Percentiles rank a stretch among this genome's conserved stretches.
Conservation (phyloP, 2,329 filamentous ascomycete genomes). For the Hypoxylon sp. region DNA sequence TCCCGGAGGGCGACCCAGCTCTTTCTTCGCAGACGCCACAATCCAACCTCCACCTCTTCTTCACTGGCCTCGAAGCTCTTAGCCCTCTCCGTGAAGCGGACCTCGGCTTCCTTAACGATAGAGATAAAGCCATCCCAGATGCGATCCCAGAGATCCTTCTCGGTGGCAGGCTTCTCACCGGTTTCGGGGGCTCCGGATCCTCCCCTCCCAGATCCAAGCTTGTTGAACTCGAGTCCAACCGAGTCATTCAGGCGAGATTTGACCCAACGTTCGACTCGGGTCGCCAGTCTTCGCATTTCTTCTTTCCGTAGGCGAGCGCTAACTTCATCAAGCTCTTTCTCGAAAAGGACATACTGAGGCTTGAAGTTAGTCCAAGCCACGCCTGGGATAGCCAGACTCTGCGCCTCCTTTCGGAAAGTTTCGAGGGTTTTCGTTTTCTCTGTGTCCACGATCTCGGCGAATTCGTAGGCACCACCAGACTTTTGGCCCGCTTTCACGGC, state of each 20-base stretch:
- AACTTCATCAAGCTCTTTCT: conserved; percentile 92
- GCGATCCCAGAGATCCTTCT: conserved; percentile 95
- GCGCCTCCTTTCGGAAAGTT: conserved; percentile 82
- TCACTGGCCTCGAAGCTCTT: conserved; percentile 93
- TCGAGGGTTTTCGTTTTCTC: conserved; percentile 84
- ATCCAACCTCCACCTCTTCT: conserved; percentile 90
- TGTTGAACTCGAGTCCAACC: conserved; percentile 95
- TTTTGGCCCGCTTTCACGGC: conserved; percentile 95
- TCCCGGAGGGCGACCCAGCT: conserved; percentile 92
- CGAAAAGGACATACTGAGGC: conserved; percentile 83
- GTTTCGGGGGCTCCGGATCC: conserved; percentile 85
- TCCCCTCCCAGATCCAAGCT: conserved; percentile 88
- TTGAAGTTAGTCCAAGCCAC: conserved; percentile 90
- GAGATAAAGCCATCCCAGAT: conserved; percentile 90
- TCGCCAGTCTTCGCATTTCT: conserved; percentile 94
- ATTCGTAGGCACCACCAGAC: conserved; percentile 91
- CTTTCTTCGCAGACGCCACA: conserved; percentile 94
- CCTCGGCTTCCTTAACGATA: conserved; percentile 88
- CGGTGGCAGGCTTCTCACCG: conserved; percentile 78
- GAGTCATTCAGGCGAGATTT: conserved; percentile 88
- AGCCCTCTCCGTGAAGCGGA: conserved; percentile 87
- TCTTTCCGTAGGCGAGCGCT: conserved; percentile 89
- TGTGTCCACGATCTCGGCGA: conserved; percentile 89
- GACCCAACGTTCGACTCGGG: conserved; percentile 93
- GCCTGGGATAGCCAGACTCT: conserved; percentile 81